These are phyloP conservation scores for Actinidia arguta DNA, from an alignment of 179 eudicot genomes.

Conservation along the genomic window DNA sequence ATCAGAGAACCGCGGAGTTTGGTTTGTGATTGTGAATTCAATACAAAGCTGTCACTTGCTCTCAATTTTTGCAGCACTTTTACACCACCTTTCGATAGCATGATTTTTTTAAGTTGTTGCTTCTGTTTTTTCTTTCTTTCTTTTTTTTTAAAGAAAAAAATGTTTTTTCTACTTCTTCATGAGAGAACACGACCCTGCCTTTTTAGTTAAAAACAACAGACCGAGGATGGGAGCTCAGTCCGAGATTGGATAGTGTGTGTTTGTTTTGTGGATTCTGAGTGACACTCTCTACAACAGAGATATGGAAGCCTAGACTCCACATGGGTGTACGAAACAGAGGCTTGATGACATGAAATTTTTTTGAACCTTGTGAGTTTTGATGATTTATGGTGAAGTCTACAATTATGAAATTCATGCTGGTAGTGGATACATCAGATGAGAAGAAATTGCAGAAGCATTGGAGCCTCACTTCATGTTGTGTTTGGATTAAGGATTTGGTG, in stretches of 20 bases:
- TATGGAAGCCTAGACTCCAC: not conserved
- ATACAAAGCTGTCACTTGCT: not conserved
- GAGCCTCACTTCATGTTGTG: not conserved
- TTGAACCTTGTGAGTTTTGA: not conserved
- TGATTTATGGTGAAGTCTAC: not conserved
- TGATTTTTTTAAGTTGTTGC: not conserved
- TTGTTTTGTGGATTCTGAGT: not conserved
- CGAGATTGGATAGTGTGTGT: too few species aligned
- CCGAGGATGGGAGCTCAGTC: too few species aligned
- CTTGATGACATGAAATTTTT: not conserved
- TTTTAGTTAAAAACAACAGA: too few species aligned
- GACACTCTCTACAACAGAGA: not conserved
- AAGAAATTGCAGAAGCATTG: not conserved
- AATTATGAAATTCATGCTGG: too few species aligned
- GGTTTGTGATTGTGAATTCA: constrained; percentile 4
- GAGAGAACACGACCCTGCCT: too few species aligned
- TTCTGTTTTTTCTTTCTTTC: not conserved
- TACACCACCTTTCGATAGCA: too few species aligned
- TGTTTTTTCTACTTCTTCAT: not conserved
- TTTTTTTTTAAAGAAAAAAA: not conserved
- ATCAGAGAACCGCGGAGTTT: not conserved
- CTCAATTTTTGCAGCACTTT: not conserved
- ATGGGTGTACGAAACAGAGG: too few species aligned
- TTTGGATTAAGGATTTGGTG: not conserved
- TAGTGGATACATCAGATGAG: not conserved